Percentiles rank a stretch among this genome's conserved stretches.
These are phyloP conservation scores for Fraxinus platypoda DNA, from an alignment of 305 asterid species.

Conservation along the genomic window DNA sequence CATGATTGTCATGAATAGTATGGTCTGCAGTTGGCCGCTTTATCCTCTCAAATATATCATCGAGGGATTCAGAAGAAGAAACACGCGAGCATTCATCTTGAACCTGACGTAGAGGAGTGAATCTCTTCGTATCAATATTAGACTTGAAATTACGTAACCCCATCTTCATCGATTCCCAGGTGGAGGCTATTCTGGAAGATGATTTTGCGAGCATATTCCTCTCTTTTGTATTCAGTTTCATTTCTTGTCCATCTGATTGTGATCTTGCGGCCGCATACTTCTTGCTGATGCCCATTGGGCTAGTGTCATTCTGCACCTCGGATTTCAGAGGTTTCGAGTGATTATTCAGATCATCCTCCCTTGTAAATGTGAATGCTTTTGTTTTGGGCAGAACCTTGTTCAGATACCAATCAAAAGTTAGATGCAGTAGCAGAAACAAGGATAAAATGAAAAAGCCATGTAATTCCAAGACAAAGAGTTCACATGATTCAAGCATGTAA, in stretches of 20 bases:
- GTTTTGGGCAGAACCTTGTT: conserved; percentile 34
- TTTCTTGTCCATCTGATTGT: conserved; percentile 28
- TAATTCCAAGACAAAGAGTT: not conserved
- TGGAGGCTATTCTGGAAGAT: conserved; percentile 39
- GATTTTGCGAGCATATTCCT: conserved; percentile 23
- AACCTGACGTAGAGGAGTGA: conserved; percentile 45
- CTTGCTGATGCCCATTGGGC: conserved; percentile 25
- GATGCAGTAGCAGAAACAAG: conserved; percentile 3
- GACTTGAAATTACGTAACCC: conserved; percentile 55
- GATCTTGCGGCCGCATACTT: conserved; percentile 34
- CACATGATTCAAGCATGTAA: not conserved
- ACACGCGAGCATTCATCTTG: conserved; percentile 31
- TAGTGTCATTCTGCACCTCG: conserved; percentile 26
- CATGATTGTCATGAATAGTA: conserved; percentile 25
- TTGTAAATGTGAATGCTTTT: conserved; percentile 32
- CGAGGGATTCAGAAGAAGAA: conserved; percentile 59
- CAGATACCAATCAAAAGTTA: conserved; percentile 18
- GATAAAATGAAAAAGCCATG: not conserved
- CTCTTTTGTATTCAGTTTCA: conserved; percentile 20
- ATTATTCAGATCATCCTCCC: conserved; percentile 37
- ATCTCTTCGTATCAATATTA: conserved; percentile 47
- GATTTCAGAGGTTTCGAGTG: conserved; percentile 28
- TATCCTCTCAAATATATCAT: conserved; percentile 61
- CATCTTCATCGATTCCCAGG: conserved; percentile 62
- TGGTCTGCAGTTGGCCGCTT: conserved; percentile 37